Percentiles rank a stretch among this genome's conserved stretches.
phyloP scores from a whole-genome alignment of 2,329 filamentous ascomycete genomes.

The Phyllosticta citribraziliensis region DNA sequence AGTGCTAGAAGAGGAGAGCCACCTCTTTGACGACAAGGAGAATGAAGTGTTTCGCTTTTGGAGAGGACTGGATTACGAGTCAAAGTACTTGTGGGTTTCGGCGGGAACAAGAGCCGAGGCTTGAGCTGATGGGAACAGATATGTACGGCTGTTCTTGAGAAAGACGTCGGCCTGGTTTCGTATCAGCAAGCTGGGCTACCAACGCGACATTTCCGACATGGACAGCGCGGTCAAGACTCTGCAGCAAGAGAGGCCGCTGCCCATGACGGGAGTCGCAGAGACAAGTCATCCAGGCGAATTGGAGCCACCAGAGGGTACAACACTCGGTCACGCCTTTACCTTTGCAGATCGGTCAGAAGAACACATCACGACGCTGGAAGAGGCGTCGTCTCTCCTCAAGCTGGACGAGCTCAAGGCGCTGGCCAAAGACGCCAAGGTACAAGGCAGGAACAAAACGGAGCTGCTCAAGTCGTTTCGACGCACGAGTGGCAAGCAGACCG shows the following conservation, averaged over 20 bases:
- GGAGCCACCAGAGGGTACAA: constrained; percentile 36
- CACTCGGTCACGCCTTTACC: constrained; percentile 50
- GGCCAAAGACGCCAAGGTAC: constrained; percentile 76
- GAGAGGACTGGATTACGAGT: constrained; percentile 65
- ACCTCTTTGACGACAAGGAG: constrained; percentile 78
- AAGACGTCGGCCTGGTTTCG: constrained; percentile 92
- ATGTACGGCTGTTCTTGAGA: constrained; percentile 83
- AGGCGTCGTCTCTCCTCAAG: constrained; percentile 71
- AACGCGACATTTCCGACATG: constrained; percentile 71
- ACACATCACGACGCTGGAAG: constrained; percentile 66
- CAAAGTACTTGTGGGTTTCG: constrained; percentile 70
- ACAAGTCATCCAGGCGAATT: constrained; percentile 39
- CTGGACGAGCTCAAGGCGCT: constrained; percentile 79
- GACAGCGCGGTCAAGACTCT: constrained; percentile 55
- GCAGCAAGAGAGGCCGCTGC: constrained; percentile 49
- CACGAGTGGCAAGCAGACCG: constrained; percentile 63
- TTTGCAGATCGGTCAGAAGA: constrained; percentile 75
- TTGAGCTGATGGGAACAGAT: constrained; percentile 41
- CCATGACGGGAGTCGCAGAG: constrained; percentile 29
- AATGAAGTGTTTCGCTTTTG: constrained; percentile 67
- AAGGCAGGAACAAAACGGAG: constrained; percentile 80
- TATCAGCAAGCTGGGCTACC: constrained; percentile 64
- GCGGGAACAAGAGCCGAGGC: background rate
- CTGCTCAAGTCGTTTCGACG: constrained; percentile 63
- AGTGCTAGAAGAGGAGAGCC: constrained; percentile 77